phyloP scores from a whole-genome alignment of 176 grass and related monocot species.

The Bromus sterilis region DNA sequence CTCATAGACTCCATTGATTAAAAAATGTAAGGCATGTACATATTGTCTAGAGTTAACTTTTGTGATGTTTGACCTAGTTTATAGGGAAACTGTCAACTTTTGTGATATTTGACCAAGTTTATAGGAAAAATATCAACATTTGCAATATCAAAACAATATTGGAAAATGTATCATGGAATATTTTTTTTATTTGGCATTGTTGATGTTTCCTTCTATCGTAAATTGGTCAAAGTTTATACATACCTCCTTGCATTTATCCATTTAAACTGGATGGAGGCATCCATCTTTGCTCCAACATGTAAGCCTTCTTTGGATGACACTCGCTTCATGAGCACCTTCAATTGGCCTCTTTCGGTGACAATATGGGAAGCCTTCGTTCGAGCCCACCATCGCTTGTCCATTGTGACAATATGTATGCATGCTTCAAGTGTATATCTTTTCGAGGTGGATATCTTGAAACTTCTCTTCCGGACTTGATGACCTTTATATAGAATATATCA shows the following conservation, averaged over 20 bases:
- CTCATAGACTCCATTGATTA: too few species aligned
- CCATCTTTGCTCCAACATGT: background rate
- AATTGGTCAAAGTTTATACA: background rate
- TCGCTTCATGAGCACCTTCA: background rate
- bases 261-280: background rate
- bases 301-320: background rate
- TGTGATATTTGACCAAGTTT: background rate
- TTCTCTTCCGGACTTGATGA: background rate
- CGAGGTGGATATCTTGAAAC: background rate
- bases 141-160: background rate
- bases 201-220: background rate
- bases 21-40: background rate
- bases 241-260: background rate
- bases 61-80: too few species aligned
- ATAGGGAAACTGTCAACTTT: too few species aligned
- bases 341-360: background rate
- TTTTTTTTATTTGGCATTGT: background rate
- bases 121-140: background rate
- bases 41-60: background rate
- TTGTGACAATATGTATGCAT: background rate
- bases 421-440: background rate
- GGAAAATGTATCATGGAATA: background rate
- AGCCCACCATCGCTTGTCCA: background rate
- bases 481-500: too few species aligned
- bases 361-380: background rate